Evolutionary conservation across 768 basidiomycete genomes (phyloP), one percentile per base, ranked within the genome.

Genomic region (Lactarius trivialis): DNA sequence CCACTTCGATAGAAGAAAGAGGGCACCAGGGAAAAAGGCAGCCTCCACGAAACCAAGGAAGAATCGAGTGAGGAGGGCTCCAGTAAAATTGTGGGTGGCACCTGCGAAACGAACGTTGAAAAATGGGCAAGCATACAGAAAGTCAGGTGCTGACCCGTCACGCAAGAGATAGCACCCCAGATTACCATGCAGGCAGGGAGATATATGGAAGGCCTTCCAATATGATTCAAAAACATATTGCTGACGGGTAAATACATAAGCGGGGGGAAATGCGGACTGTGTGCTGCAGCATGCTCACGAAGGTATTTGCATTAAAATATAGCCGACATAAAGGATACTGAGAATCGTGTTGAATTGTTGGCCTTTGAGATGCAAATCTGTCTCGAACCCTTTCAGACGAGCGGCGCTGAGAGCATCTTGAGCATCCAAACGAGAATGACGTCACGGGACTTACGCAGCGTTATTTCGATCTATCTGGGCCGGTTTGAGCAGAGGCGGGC

Each of bases 221-320:
- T 81, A 67, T 81, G 76, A 69, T 85, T 82, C 49, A 89, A 71
- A 62, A 88, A 81, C 78, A 88, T 85, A 65, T 89, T 89, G 19
- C 88, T 91, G 26, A 50, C 19, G 53, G 19, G n/a, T 8, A 33
- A 21, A 24, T n/a, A n/a, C n/a, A n/a, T 32, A 19, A 55, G 51
- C 7, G 52, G 41, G 21, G 14, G 21, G 19, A 12, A 26, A 54
- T n/a, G 14, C 1, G 33, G 21, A 28, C 30, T 41, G 24, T 62
- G 14, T 58, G 34, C 6, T 30, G 50, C 33, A 33, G 28, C 4
- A 74, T 24, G 30, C 85, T 69, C 67, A 86, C 84, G 85, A 87
- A 36, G 88, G 88, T 58, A 91, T 79, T 70, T 91, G 89, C 88
- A 89, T 89, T 41, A 88, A 72, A 60, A 86, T 86, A 69, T 90